Conservation (phyloP, 2,329 filamentous ascomycete genomes). For the Aspergillus sergii region DNA sequence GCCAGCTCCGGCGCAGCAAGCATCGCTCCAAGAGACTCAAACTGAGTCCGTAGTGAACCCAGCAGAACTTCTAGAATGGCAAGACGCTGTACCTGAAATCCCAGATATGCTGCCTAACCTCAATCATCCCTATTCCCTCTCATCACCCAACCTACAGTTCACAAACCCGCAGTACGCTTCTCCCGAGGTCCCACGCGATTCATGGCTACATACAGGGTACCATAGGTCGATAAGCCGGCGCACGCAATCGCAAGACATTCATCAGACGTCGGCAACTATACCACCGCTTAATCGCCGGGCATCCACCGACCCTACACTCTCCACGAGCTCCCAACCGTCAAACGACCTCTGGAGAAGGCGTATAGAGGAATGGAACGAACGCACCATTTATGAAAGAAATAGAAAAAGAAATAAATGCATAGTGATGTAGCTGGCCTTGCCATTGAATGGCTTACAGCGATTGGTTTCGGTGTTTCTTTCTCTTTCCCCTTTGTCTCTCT, state of each 20-base stretch:
- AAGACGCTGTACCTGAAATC: constrained; percentile 16
- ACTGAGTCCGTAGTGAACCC: constrained; percentile 1
- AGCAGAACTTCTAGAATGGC: constrained; percentile 8
- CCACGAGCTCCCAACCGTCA: constrained; percentile 27
- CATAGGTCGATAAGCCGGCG: constrained; percentile 17
- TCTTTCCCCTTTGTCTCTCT: constrained; percentile 1
- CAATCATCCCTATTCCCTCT: constrained; percentile 35
- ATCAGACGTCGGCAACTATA: constrained; percentile 11
- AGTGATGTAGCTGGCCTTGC: constrained; percentile 36
- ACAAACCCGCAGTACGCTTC: constrained; percentile 23
- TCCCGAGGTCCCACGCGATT: constrained; percentile 21
- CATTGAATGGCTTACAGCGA: not conserved
- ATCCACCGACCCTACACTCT: constrained; percentile 36
- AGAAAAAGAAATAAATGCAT: constrained; percentile 40
- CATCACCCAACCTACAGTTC: constrained; percentile 36
- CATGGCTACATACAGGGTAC: constrained; percentile 20
- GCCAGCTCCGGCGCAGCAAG: not conserved
- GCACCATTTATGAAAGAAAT: constrained; percentile 39
- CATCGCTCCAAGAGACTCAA: not conserved
- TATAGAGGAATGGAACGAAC: constrained; percentile 44
- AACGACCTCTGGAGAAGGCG: constrained; percentile 41
- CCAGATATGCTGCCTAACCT: constrained; percentile 13
- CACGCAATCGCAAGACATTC: constrained; percentile 23
- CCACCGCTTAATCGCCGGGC: constrained; percentile 28
- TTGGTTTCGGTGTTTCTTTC: not conserved